phyloP scores from a whole-genome alignment of 2,329 filamentous ascomycete genomes.

The Capronia americana region DNA sequence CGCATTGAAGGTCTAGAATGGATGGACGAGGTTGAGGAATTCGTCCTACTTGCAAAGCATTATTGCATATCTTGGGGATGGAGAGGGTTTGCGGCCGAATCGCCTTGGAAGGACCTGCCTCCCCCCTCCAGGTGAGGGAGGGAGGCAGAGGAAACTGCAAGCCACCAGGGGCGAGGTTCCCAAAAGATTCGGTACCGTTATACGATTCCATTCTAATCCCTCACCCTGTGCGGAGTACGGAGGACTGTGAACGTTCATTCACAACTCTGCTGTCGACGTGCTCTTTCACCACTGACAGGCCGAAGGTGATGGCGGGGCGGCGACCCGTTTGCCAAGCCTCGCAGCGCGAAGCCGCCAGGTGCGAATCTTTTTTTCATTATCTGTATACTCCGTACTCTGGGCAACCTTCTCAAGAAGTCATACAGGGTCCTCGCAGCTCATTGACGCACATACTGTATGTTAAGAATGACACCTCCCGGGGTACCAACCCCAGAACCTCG shows the following conservation, averaged over 20 bases:
- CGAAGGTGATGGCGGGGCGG: not conserved
- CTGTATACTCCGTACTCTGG: not conserved
- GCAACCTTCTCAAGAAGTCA: not conserved
- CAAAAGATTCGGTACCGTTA: not conserved
- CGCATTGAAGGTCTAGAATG: slow-evolving; percentile 81
- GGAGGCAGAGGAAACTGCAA: not conserved
- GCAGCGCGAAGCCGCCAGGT: not conserved
- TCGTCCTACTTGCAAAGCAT: slow-evolving; percentile 83
- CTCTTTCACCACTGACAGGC: not conserved
- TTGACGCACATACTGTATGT: not conserved
- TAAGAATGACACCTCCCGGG: not conserved
- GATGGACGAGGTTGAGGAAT: slow-evolving; percentile 94
- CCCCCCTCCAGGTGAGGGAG: slow-evolving; percentile 38
- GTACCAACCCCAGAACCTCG: not conserved
- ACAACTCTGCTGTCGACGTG: not conserved
- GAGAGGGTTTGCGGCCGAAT: slow-evolving; percentile 56
- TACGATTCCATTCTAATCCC: not conserved
- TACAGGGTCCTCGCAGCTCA: not conserved
- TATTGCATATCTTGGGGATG: slow-evolving; percentile 92
- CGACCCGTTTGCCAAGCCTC: not conserved
- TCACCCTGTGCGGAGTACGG: not conserved
- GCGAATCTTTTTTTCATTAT: not conserved
- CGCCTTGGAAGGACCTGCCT: slow-evolving; percentile 46
- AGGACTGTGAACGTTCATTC: not conserved
- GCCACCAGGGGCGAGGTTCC: not conserved